Evolutionary conservation across 1,284 basidiomycete species (phyloP).

Genomic region (Phenoliferia sp.): DNA sequence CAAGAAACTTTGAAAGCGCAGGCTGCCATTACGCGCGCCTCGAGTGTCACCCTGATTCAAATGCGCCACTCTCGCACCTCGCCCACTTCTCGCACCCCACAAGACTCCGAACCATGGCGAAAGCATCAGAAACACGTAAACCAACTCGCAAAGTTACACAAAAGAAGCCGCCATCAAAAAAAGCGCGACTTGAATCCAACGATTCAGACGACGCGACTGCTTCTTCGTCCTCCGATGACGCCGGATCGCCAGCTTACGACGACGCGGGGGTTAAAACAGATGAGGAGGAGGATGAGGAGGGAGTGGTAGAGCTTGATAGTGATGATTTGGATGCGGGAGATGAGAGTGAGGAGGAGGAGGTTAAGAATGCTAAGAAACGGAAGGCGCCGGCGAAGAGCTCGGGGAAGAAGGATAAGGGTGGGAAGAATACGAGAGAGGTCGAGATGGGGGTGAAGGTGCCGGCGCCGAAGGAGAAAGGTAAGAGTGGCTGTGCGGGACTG

Average conservation of each 20-base stretch:
- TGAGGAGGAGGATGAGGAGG: conserved; percentile 9
- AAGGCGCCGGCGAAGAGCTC: conserved; percentile 11
- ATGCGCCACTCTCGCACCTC: too few species aligned
- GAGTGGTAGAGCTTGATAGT: conserved; percentile 6
- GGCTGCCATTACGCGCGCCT: too few species aligned
- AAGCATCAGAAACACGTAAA: neutral
- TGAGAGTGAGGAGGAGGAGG: neutral
- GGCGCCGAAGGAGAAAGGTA: conserved; percentile 24
- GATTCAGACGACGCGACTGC: neutral
- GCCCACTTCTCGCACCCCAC: too few species aligned
- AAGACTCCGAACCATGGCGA: neutral
- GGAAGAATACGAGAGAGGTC: conserved; percentile 23
- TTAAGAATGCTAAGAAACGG: conserved; percentile 7
- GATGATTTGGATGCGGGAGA: conserved; percentile 1
- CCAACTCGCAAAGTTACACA: neutral
- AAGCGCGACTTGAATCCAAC: neutral
- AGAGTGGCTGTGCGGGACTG: neutral
- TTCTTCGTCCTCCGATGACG: conserved; percentile 1
- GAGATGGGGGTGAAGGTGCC: conserved; percentile 11
- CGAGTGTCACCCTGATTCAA: too few species aligned
- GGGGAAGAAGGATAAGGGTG: conserved; percentile 21
- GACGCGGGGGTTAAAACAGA: neutral
- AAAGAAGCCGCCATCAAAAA: neutral
- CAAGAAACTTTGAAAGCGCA: too few species aligned
- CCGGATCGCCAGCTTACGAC: neutral